These are phyloP conservation scores for Pseudogymnoascus sp. DNA, from an alignment of 2,329 filamentous ascomycete species.

Conservation along the genomic window DNA sequence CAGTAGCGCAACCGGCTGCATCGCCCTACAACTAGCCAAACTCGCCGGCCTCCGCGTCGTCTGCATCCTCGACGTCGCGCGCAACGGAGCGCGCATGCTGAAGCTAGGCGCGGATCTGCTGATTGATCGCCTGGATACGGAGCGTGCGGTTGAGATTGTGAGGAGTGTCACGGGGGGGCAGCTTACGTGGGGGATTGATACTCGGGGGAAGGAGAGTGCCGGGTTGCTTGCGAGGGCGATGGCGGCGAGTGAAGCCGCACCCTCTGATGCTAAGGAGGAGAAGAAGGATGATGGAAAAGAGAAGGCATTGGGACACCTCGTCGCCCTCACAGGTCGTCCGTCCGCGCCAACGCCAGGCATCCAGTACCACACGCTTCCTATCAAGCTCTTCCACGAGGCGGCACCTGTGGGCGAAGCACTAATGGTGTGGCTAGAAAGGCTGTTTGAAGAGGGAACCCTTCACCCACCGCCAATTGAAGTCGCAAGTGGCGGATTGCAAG, in stretches of 20 bases:
- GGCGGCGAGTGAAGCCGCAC: conserved; percentile 10
- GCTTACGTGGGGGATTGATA: conserved; percentile 62
- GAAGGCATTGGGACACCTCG: neutral
- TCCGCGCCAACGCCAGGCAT: conserved; percentile 15
- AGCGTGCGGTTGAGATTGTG: conserved; percentile 58
- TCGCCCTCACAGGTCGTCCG: conserved; percentile 14
- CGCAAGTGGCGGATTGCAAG: neutral
- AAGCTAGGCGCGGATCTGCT: conserved; percentile 50
- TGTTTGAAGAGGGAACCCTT: conserved; percentile 48
- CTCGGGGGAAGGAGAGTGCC: conserved; percentile 56
- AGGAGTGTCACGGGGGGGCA: conserved; percentile 46
- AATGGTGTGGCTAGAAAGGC: conserved; percentile 56
- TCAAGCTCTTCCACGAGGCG: conserved; percentile 67
- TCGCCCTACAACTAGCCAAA: conserved; percentile 60
- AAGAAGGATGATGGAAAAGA: neutral
- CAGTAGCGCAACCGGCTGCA: conserved; percentile 57
- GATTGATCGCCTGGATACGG: conserved; percentile 58
- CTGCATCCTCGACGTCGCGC: conserved; percentile 56
- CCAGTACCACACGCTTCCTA: conserved; percentile 51
- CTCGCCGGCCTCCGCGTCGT: conserved; percentile 57
- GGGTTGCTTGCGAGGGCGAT: conserved; percentile 35
- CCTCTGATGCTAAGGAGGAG: neutral
- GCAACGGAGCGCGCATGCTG: conserved; percentile 52
- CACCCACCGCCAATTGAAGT: conserved; percentile 51
- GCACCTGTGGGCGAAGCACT: conserved; percentile 54